Conservation (phyloP, 169 alveolate genomes). For the Plasmodium gallinaceum region DNA sequence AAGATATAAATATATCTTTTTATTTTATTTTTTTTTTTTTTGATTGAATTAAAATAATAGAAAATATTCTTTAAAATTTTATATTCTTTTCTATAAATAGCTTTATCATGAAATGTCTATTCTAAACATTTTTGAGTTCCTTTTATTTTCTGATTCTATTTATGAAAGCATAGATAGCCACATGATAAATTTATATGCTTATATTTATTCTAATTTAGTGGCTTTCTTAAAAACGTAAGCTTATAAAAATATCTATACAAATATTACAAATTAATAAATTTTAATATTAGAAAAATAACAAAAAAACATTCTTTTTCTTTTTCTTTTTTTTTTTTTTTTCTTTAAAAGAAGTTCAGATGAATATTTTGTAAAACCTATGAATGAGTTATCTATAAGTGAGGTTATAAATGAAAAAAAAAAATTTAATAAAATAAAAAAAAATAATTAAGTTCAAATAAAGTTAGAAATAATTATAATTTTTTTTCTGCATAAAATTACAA, state of each 20-base stretch:
- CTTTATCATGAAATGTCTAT: conserved; percentile 68
- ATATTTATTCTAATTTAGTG: conserved; percentile 55
- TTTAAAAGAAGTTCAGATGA: conserved; percentile 41
- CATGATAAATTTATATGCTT: conserved; percentile 51
- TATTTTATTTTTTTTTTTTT: neutral
- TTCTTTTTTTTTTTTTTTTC: neutral
- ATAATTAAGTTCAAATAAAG: neutral
- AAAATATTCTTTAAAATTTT: too few species aligned
- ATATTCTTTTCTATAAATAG: neutral
- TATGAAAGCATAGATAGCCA: conserved; percentile 53
- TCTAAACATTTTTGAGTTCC: conserved; percentile 39
- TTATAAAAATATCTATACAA: neutral
- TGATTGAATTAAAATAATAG: neutral
- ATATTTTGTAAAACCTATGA: conserved; percentile 61
- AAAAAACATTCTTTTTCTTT: neutral
- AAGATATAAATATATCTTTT: neutral
- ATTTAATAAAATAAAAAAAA: neutral
- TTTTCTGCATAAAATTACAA: neutral
- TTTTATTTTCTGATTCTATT: conserved; percentile 43
- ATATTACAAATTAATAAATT: neutral
- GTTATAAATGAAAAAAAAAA: conserved; percentile 14
- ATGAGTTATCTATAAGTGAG: conserved; percentile 57
- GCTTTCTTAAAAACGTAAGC: conserved; percentile 59
- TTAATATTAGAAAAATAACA: neutral
- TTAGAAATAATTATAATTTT: neutral